Evolutionary conservation across 768 basidiomycete species (phyloP).

Genomic region (Serpula lacrymans): DNA sequence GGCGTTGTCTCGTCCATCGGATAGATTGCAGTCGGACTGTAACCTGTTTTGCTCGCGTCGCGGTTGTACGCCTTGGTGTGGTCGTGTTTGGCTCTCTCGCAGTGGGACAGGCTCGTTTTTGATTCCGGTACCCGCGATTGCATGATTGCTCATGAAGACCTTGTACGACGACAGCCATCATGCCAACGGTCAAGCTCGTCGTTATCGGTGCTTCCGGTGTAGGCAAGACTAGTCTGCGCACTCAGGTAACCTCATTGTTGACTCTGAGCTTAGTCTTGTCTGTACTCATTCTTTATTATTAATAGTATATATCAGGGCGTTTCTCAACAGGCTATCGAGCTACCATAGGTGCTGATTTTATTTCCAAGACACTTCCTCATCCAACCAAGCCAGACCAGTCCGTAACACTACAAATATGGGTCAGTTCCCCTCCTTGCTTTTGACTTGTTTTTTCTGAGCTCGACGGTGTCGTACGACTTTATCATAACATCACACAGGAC

Average conservation of each 20-base stretch:
- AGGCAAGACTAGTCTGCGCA: conserved; percentile 81
- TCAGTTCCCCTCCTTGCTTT: conserved; percentile 21
- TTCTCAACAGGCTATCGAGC: conserved; percentile 79
- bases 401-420: conserved; percentile 71
- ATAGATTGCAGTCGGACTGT: too few relatives aligned
- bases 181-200: conserved; percentile 78
- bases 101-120: conserved; percentile 4
- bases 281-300: conserved; percentile 1
- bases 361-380: conserved; percentile 68
- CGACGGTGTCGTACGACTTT: conserved; percentile 5
- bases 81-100: conserved; percentile 13
- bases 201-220: conserved; percentile 80
- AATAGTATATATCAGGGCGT: conserved; percentile 69
- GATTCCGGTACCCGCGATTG: not conserved
- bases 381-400: conserved; percentile 49
- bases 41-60: too few relatives aligned
- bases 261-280: not conserved
- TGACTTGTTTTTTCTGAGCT: conserved; percentile 1
- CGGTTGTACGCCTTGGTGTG: too few relatives aligned
- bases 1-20: conserved; percentile 28
- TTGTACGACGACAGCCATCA: conserved; percentile 21
- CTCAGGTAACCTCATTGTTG: conserved; percentile 44
- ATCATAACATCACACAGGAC: conserved; percentile 43
- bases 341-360: conserved; percentile 90
- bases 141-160: not conserved